Evolutionary conservation across 2,329 filamentous ascomycete genomes (phyloP), one percentile per base, ranked within the genome.

Genomic region (Grosmannia huntii): DNA sequence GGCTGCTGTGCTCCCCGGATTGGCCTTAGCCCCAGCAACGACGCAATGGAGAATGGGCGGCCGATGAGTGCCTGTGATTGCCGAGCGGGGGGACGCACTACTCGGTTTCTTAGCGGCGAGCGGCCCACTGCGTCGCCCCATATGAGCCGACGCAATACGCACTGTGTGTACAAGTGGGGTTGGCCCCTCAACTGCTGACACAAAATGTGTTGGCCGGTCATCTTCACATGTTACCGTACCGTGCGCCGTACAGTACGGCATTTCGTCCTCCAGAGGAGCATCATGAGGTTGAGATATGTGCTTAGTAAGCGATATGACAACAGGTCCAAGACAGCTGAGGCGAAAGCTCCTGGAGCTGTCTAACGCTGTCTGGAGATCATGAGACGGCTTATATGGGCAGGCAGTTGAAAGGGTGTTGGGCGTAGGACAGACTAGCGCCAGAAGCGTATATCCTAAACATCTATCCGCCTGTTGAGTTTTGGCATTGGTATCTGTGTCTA

Each of bases 31-130:
- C 28, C 54, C 54, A 31, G 25, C 25, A 55, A 27, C 25, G 23
- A 44, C 16, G 21, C 12, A 46, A 19, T 44, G 54, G 25, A 19
- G 23, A 28, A 21, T 44, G 54, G 9, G 28, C 19, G 27, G 12
- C n/a, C 25, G 21, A 41, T 21, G 19, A 31, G 44, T 31, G 55
- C 60, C 61, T 56, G 60, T 62, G 61, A 61, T 59, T 62, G 60
- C 61, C 61, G 61, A 62, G 60, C 57, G 60, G 60, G 60, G 57
- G 28, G 21, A 27, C 23, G 12, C 9, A 11, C 31, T 41, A 33
- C 52, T 25, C 10, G 7, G 52, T 25, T 38, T 7, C 28, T 53
- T 53, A 48, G 44, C 21, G 44, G 44, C 44, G 21, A 41, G 38
- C n/a, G 21, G 21, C 44, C 44, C 44, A 50, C 23, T 25, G 21